These are phyloP conservation scores for Purpureocillium takamizusanense DNA, from an alignment of 2,329 filamentous ascomycete species.

Conservation along the genomic window DNA sequence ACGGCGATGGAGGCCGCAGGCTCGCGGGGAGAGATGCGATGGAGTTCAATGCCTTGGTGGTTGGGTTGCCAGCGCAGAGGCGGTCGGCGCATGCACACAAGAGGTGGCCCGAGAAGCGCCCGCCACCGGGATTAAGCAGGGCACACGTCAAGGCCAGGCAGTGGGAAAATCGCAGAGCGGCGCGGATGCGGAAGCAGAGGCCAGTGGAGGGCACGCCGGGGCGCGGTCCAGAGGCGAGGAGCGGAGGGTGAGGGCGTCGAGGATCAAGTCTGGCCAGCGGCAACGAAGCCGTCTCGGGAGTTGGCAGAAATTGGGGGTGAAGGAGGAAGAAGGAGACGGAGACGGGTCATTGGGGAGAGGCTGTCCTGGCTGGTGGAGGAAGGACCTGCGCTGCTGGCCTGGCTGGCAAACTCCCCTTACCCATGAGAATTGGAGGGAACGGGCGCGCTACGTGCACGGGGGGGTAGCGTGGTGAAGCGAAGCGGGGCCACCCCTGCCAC, in stretches of 20 bases:
- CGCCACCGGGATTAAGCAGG: constrained; percentile 1
- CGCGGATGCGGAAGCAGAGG: neutral
- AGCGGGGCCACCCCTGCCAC: constrained; percentile 16
- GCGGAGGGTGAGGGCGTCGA: constrained; percentile 2
- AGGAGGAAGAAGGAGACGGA: constrained; percentile 20
- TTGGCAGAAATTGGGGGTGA: constrained; percentile 19
- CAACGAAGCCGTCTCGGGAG: constrained; percentile 21
- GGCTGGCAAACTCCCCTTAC: constrained; percentile 30
- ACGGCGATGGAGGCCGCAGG: neutral
- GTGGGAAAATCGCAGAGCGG: neutral
- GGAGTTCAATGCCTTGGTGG: constrained; percentile 5
- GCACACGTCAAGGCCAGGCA: neutral
- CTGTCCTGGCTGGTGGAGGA: constrained; percentile 27
- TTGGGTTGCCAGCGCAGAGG: neutral
- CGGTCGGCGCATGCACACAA: constrained; percentile 1
- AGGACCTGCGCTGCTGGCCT: constrained; percentile 27
- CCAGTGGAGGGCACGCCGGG: too few relatives aligned
- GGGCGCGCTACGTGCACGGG: constrained; percentile 20
- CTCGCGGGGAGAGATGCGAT: constrained; percentile 1
- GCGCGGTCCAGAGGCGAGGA: constrained; percentile 1
- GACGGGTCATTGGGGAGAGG: constrained; percentile 28
- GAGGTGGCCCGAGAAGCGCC: neutral
- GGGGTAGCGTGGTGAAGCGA: constrained; percentile 13
- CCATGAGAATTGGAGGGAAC: constrained; percentile 30
- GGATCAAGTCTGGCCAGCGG: constrained; percentile 8